Percentiles rank a stretch among this genome's conserved stretches.
phyloP scores from a whole-genome alignment of 495 filamentous ascomycete species.

The Bathelium albidoporum region DNA sequence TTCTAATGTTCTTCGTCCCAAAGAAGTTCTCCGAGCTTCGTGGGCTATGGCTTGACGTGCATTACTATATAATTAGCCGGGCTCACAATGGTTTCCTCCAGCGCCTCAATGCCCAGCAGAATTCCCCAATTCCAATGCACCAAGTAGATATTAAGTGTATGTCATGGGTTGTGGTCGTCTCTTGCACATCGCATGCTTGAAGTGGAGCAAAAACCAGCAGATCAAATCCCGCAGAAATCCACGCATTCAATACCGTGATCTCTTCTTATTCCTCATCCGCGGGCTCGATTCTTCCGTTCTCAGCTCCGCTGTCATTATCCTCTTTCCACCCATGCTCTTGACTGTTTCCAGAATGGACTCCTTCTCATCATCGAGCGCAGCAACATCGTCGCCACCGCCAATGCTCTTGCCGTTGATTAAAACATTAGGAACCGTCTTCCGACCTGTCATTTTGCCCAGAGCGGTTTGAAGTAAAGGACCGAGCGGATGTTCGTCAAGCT shows the following conservation, averaged over 20 bases:
- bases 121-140: not conserved
- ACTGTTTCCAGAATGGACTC: constrained; percentile 54
- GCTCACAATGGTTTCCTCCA: too few species aligned
- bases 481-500: constrained; percentile 73
- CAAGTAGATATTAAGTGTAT: not conserved
- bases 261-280: constrained; percentile 6
- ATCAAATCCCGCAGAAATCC: not conserved
- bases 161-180: too few species aligned
- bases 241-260: not conserved
- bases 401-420: constrained; percentile 80
- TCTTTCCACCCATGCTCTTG: constrained; percentile 60
- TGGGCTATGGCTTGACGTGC: too few species aligned
- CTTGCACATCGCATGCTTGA: not conserved
- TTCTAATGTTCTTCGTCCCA: too few species aligned
- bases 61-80: too few species aligned
- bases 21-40: too few species aligned
- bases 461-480: constrained; percentile 59
- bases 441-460: constrained; percentile 60
- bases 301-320: constrained; percentile 36
- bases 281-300: constrained; percentile 4
- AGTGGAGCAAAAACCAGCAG: not conserved
- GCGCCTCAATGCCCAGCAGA: not conserved
- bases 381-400: constrained; percentile 81
- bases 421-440: constrained; percentile 84
- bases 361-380: constrained; percentile 52